Conservation (phyloP, 371 early-diverging fungal genomes). For the Circinella minor region DNA sequence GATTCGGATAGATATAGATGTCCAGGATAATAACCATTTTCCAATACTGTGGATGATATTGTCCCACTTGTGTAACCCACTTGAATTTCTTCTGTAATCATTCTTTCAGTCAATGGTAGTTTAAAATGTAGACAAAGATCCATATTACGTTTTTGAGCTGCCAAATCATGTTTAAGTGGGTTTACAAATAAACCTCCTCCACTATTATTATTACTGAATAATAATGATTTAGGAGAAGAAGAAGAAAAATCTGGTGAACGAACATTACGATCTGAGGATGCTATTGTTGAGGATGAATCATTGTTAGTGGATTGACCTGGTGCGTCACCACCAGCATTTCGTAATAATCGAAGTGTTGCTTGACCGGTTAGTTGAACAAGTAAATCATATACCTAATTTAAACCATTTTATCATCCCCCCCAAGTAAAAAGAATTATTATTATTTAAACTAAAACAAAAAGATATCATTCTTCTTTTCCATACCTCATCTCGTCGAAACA, state of each 20-base stretch:
- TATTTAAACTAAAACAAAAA: too few relatives aligned
- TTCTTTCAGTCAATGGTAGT: slow-evolving; percentile 67
- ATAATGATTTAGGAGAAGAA: not conserved
- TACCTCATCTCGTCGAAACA: slow-evolving; percentile 92
- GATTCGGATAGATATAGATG: slow-evolving; percentile 80
- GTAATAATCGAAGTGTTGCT: slow-evolving; percentile 86
- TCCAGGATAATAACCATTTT: slow-evolving; percentile 53
- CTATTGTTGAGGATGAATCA: not conserved
- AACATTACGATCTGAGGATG: slow-evolving; percentile 8
- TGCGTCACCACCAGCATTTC: slow-evolving; percentile 73
- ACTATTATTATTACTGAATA: not conserved
- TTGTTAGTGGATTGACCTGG: slow-evolving; percentile 54
- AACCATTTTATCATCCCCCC: not conserved
- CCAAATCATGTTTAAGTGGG: slow-evolving; percentile 59
- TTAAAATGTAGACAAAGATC: slow-evolving; percentile 74
- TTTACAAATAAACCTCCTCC: slow-evolving; percentile 34
- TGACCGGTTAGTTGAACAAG: slow-evolving; percentile 85
- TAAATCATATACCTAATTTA: slow-evolving; percentile 79
- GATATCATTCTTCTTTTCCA: not conserved
- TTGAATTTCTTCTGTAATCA: slow-evolving; percentile 59
- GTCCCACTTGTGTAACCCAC: slow-evolving; percentile 51
- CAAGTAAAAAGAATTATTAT: too few relatives aligned
- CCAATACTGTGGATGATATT: slow-evolving; percentile 2
- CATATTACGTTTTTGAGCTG: slow-evolving; percentile 78
- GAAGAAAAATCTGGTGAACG: slow-evolving; percentile 3